Conservation (phyloP, 371 early-diverging fungal species). For the Choanephora cucurbitarum region DNA sequence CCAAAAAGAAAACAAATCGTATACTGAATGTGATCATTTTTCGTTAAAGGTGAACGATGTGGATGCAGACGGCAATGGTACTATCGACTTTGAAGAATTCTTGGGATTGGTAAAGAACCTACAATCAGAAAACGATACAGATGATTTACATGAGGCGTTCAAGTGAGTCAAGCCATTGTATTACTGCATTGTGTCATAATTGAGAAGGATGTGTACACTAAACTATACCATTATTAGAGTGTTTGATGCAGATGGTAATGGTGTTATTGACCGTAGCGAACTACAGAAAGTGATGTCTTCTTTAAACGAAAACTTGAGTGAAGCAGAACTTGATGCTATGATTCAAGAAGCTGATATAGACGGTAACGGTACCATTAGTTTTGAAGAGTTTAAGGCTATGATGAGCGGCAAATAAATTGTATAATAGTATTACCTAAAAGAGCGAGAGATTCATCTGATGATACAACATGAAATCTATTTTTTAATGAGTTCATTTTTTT, state of each 20-base stretch:
- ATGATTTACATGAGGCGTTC: conserved; percentile 48
- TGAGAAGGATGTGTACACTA: too few species aligned
- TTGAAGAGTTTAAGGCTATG: conserved; percentile 55
- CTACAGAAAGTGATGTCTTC: conserved; percentile 59
- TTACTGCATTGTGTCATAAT: too few species aligned
- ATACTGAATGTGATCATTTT: conserved; percentile 40
- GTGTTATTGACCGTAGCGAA: conserved; percentile 90
- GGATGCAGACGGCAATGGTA: conserved; percentile 92
- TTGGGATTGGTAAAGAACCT: conserved; percentile 81
- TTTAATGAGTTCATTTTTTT: background rate
- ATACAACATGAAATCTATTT: background rate
- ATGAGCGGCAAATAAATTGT: conserved; percentile 56
- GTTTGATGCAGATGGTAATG: conserved; percentile 85
- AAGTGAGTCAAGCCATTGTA: conserved; percentile 51
- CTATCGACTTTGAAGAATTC: conserved; percentile 91
- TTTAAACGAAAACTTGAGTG: conserved; percentile 59
- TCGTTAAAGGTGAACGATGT: conserved; percentile 82
- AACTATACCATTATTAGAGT: conserved; percentile 7
- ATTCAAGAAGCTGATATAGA: conserved; percentile 58
- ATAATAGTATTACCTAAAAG: too few species aligned
- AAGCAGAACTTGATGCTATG: conserved; percentile 70
- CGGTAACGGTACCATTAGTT: conserved; percentile 46
- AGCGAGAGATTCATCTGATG: too few species aligned
- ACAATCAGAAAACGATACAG: conserved; percentile 39
- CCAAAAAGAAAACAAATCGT: background rate